Evolutionary conservation across 164 flowering plant genomes (phyloP).

Genomic region (Magnolia changhungtana): DNA sequence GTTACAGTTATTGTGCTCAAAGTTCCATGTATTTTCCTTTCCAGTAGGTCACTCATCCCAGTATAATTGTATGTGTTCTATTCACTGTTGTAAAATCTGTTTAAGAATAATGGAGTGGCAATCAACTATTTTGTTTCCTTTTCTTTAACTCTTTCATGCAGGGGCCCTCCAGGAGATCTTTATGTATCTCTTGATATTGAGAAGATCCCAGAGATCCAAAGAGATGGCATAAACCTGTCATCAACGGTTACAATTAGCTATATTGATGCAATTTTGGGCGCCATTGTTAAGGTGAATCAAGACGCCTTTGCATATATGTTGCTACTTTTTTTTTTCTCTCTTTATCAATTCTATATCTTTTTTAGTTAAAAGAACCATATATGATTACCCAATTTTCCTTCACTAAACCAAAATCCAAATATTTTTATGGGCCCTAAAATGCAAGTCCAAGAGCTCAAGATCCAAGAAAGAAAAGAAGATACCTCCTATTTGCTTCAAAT

Average conservation of each 20-base stretch:
- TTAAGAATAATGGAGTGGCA: background rate
- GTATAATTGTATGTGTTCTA: too few species aligned
- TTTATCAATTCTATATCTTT: background rate
- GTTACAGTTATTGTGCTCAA: too few species aligned
- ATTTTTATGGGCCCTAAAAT: background rate
- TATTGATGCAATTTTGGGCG: constrained; percentile 84
- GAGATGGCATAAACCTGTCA: constrained; percentile 88
- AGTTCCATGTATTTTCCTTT: too few species aligned
- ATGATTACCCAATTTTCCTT: background rate
- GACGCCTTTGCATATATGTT: background rate
- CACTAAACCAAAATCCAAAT: background rate
- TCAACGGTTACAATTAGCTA: constrained; percentile 74
- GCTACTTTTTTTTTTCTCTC: background rate
- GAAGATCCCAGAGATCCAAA: constrained; percentile 84
- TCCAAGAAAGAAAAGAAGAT: background rate
- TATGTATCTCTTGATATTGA: constrained; percentile 86
- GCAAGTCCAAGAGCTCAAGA: background rate
- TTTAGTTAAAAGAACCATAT: background rate
- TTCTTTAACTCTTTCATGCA: constrained; percentile 25
- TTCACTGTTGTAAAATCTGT: too few species aligned
- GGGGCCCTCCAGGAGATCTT: constrained; percentile 95
- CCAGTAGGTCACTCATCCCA: too few species aligned
- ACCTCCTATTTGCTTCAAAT: background rate
- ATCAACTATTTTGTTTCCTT: background rate
- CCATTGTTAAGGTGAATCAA: constrained; percentile 57